phyloP scores from a whole-genome alignment of 2,329 filamentous ascomycete species.

The Coleophoma eucalyptorum region DNA sequence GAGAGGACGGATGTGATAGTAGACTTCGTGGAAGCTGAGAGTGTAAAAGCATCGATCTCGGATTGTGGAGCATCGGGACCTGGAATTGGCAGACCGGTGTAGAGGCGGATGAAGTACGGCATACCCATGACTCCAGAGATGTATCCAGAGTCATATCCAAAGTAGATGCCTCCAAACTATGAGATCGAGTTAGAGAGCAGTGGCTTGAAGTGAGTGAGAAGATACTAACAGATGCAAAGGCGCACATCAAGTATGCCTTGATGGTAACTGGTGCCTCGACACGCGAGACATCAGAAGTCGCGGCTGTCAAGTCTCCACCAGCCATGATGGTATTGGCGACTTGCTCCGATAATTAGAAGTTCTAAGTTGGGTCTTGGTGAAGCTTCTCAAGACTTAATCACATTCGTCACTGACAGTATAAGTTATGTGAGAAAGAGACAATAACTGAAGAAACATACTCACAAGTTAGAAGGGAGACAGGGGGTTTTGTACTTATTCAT shows the following conservation, averaged over 20 bases:
- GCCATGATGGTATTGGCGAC: background rate
- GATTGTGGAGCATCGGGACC: slow-evolving; percentile 7
- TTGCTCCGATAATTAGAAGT: no score
- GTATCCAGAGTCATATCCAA: slow-evolving; percentile 73
- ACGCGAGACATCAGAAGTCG: slow-evolving; percentile 56
- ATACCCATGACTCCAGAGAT: slow-evolving; percentile 56
- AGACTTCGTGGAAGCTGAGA: slow-evolving; percentile 47
- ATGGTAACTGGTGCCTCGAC: slow-evolving; percentile 64
- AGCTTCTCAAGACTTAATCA: no score
- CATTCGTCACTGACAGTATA: no score
- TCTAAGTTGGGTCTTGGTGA: no score
- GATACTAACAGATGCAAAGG: slow-evolving; percentile 60
- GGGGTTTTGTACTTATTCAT: no score
- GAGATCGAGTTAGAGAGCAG: no score
- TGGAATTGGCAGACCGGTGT: slow-evolving; percentile 17
- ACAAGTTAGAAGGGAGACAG: no score
- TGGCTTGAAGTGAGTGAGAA: no score
- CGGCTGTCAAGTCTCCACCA: background rate
- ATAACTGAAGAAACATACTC: no score
- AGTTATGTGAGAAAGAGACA: no score
- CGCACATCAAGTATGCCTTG: slow-evolving; percentile 64
- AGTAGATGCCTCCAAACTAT: slow-evolving; percentile 50
- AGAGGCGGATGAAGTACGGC: slow-evolving; percentile 33
- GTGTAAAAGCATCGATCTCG: slow-evolving; percentile 16
- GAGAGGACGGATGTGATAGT: slow-evolving; percentile 76